These are phyloP conservation scores for Osmanthus fragrans DNA, from an alignment of 257 asterid species.

Conservation along the genomic window DNA sequence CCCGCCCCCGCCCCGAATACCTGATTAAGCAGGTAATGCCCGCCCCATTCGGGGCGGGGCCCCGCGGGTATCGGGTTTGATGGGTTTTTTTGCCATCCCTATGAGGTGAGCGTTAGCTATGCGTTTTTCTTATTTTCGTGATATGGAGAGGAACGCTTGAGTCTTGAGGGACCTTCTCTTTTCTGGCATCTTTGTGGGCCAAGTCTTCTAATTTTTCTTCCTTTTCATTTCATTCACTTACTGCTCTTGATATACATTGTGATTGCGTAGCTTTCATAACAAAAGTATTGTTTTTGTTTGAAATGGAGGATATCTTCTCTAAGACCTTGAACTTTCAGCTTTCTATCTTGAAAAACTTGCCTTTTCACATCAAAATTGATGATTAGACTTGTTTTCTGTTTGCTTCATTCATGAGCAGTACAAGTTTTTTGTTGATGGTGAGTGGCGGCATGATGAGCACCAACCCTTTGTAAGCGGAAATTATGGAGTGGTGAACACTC, in stretches of 20 bases:
- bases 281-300: slow-evolving; percentile 4
- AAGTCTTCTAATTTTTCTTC: background rate
- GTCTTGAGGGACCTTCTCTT: background rate
- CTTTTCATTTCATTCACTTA: background rate
- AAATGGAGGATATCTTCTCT: slow-evolving; percentile 5
- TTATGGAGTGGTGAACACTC: slow-evolving; percentile 72
- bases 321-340: background rate
- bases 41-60: too few species aligned
- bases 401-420: slow-evolving; percentile 44
- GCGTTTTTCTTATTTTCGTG: background rate
- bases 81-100: too few species aligned
- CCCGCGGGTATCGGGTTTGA: too few species aligned
- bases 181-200: background rate
- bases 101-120: background rate
- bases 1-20: too few species aligned
- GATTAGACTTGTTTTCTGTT: background rate
- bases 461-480: slow-evolving; percentile 65
- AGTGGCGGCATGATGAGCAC: slow-evolving; percentile 79
- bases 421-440: slow-evolving; percentile 80
- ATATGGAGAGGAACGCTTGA: background rate
- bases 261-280: background rate
- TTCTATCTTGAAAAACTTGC: background rate
- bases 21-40: too few species aligned
- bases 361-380: background rate
- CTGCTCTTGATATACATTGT: background rate